Evolutionary conservation across 768 basidiomycete species (phyloP), one percentile per base, ranked within the genome.

Genomic region (Lactifluus volemus): DNA sequence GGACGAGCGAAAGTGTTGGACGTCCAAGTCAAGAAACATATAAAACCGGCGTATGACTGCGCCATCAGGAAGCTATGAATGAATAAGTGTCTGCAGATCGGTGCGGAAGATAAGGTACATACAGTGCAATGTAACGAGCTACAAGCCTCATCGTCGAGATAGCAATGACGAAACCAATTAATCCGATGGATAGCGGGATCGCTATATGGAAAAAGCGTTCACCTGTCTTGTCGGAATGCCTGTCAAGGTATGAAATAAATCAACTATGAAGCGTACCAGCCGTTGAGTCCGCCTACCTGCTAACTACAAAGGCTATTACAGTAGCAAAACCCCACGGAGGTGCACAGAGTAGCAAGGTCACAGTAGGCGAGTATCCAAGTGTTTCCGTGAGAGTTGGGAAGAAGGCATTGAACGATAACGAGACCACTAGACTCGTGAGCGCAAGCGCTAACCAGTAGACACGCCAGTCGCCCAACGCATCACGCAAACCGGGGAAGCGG

Each of bases 361-460:
- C 71, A 4, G 86, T 88, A n/a, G 76, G 72, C 60, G 73, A 76
- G 71, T 77, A 88, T 19, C 86, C 86, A 72, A 94, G 75, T 10
- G 90, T 93, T 17, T 78, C 81, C 32, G 80, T 81, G 58, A 93
- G 72, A 0, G 90, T 88, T 6, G 87, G 89, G 74, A 92, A 92
- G 71, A 84, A 90, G 8, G 84, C 84, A 69, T 88, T 86, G 77
- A 92, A 92, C 4, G 83, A 84, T 30, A 90, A 67, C 9, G 86
- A 81, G 41, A 86, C 72, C 39, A 82, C 79, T 73, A 83, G 78
- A 65, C 78, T 78, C 14, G 81, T 81, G 58, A 89, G 70, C 3
- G 84, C 78, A 32, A 89, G 57, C 19, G 86, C 78, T 48, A 95
- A 77, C 81, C 81, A 88, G 86, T 90, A 93, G 42, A 94, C 88